Evolutionary conservation across 2,329 filamentous ascomycete species (phyloP).

Genomic region (Fusarium ramigenum): DNA sequence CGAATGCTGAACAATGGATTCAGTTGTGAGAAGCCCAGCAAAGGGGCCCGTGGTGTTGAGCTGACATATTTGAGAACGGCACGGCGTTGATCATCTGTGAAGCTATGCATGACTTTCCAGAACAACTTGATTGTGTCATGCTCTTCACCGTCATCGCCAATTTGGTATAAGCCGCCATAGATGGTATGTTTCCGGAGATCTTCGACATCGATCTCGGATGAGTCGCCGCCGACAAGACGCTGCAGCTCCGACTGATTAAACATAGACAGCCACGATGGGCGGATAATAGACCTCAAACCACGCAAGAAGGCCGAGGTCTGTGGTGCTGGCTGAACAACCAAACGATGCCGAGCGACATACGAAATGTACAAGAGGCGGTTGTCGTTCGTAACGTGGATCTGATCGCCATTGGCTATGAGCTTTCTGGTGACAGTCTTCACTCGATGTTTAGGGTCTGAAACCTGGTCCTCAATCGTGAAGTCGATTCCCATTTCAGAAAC

Average conservation of each 20-base stretch:
- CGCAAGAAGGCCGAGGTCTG: conserved; percentile 90
- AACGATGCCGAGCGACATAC: conserved; percentile 86
- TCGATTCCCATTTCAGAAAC: conserved; percentile 78
- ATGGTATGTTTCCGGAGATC: conserved; percentile 85
- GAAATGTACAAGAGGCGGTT: conserved; percentile 96
- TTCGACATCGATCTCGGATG: conserved; percentile 83
- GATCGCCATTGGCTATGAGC: conserved; percentile 79
- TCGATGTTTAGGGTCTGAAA: conserved; percentile 57
- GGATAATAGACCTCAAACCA: conserved; percentile 87
- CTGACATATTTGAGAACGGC: conserved; percentile 97
- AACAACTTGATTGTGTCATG: conserved; percentile 88
- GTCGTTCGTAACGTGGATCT: conserved; percentile 85
- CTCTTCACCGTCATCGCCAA: conserved; percentile 89
- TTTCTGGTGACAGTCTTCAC: conserved; percentile 75
- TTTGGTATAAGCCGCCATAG: conserved; percentile 87
- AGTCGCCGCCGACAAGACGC: conserved; percentile 89
- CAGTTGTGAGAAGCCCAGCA: conserved; percentile 88
- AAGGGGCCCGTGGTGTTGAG: conserved; percentile 86
- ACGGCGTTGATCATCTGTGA: conserved; percentile 80
- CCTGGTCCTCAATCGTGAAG: conserved; percentile 85
- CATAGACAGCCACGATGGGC: conserved; percentile 94
- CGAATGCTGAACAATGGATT: conserved; percentile 89
- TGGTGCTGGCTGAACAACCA: conserved; percentile 80
- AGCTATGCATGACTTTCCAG: conserved; percentile 85
- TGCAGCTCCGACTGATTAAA: conserved; percentile 97